A percentile compares a stretch with the other conserved stretches of the same genome.
Conservation (phyloP, 495 filamentous ascomycete genomes). For the Hyaloscypha bicolor region DNA sequence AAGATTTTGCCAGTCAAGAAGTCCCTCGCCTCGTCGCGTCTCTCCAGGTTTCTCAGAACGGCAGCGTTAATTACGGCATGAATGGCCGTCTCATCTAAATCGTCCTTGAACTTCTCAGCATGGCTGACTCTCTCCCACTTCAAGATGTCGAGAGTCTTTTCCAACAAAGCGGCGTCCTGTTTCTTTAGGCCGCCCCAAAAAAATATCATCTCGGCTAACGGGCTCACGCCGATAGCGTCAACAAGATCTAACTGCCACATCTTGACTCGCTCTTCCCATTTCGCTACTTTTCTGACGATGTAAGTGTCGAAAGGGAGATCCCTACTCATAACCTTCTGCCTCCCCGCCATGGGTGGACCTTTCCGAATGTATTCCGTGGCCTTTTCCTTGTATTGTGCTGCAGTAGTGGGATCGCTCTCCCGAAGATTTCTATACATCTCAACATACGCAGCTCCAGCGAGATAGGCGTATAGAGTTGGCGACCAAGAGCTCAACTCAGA, state of each 20-base stretch:
- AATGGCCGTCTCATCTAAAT: slow-evolving; percentile 79
- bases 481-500: slow-evolving; percentile 90
- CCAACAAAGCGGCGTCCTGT: slow-evolving; percentile 67
- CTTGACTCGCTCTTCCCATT: slow-evolving; percentile 84
- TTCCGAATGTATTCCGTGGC: slow-evolving; percentile 65
- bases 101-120: slow-evolving; percentile 57
- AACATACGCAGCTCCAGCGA: slow-evolving; percentile 75
- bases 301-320: slow-evolving; percentile 92
- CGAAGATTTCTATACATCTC: slow-evolving; percentile 73
- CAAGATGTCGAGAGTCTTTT: slow-evolving; percentile 62
- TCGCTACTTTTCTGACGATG: slow-evolving; percentile 79
- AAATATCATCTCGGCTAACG: slow-evolving; percentile 92
- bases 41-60: slow-evolving; percentile 62
- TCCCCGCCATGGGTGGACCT: slow-evolving; percentile 75
- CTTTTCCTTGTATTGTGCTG: slow-evolving; percentile 47
- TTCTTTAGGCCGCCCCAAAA: slow-evolving; percentile 86
- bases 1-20: slow-evolving; percentile 63
- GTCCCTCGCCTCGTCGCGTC: slow-evolving; percentile 63
- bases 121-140: slow-evolving; percentile 62
- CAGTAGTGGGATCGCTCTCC: slow-evolving; percentile 51
- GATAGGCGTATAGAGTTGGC: slow-evolving; percentile 87
- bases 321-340: slow-evolving; percentile 86
- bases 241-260: slow-evolving; percentile 68
- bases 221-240: slow-evolving; percentile 83
- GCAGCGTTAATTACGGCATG: slow-evolving; percentile 67